These are phyloP conservation scores for Ascoidea asiatica DNA, from an alignment of 805 yeast species.

Conservation along the genomic window DNA sequence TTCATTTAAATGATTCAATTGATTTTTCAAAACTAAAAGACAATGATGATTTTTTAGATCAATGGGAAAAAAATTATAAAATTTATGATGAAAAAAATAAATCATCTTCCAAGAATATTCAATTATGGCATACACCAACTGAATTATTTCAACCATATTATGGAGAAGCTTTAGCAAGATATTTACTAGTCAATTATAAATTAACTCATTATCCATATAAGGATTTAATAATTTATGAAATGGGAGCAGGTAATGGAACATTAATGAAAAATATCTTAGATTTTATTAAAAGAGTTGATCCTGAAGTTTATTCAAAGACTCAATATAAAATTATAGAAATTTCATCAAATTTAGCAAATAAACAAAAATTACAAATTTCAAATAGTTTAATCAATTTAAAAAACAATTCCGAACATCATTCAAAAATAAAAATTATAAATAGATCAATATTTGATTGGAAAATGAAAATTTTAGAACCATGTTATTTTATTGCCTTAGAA, in stretches of 20 bases:
- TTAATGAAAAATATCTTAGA: slow-evolving; percentile 64
- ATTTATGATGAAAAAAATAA: slow-evolving; percentile 27
- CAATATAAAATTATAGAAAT: slow-evolving; percentile 65
- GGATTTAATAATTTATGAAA: slow-evolving; percentile 67
- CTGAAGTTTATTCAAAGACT: slow-evolving; percentile 60
- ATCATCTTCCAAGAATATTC: slow-evolving; percentile 29
- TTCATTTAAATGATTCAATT: slow-evolving; percentile 52
- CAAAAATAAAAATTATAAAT: slow-evolving; percentile 52
- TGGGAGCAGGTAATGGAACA: slow-evolving; percentile 88
- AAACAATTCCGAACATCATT: slow-evolving; percentile 29
- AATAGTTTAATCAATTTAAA: slow-evolving; percentile 2
- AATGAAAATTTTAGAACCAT: slow-evolving; percentile 42
- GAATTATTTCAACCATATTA: slow-evolving; percentile 75
- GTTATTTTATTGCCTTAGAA: slow-evolving; percentile 69
- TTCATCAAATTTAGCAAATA: slow-evolving; percentile 43
- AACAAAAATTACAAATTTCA: slow-evolving; percentile 27
- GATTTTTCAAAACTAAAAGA: slow-evolving; percentile 42
- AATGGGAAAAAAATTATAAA: slow-evolving; percentile 52
- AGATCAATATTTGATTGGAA: slow-evolving; percentile 71
- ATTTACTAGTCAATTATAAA: slow-evolving; percentile 59
- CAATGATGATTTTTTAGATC: slow-evolving; percentile 55
- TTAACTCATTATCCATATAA: slow-evolving; percentile 53
- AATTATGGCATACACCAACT: slow-evolving; percentile 84
- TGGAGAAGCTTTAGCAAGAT: slow-evolving; percentile 77
- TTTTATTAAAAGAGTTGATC: slow-evolving; percentile 45